Conservation (phyloP, 2,329 filamentous ascomycete genomes). For the Fusarium austroafricanum region DNA sequence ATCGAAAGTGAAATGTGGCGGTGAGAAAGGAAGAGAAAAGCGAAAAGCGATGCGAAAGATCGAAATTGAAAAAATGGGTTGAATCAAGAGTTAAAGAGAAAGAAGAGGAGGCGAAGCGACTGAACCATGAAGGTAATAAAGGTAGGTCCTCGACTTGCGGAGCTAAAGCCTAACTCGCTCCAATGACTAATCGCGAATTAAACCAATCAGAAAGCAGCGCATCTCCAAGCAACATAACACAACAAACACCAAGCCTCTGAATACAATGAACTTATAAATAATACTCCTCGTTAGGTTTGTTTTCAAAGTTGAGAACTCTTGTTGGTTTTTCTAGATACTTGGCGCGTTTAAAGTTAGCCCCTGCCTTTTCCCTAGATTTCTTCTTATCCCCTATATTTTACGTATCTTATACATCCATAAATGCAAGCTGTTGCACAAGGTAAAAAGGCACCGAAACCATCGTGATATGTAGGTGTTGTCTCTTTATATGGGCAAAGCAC, state of each 20-base stretch:
- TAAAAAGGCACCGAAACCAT: not conserved
- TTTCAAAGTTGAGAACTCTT: not conserved
- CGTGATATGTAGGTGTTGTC: not conserved
- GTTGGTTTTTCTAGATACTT: not conserved
- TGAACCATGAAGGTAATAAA: slow-evolving; percentile 26
- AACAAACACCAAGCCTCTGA: not conserved
- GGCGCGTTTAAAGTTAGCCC: not conserved
- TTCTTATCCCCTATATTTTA: not conserved
- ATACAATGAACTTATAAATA: not conserved
- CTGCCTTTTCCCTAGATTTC: not conserved
- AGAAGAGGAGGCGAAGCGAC: slow-evolving; percentile 30
- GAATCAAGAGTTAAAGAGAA: slow-evolving; percentile 23
- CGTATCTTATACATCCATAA: too few relatives aligned
- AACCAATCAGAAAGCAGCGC: slow-evolving; percentile 36
- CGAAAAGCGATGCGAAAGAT: not conserved
- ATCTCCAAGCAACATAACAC: slow-evolving; percentile 8
- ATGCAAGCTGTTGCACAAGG: too few relatives aligned
- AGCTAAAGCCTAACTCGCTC: slow-evolving; percentile 23
- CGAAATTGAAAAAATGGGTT: slow-evolving; percentile 4
- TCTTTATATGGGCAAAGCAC: not conserved
- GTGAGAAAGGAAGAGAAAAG: not conserved
- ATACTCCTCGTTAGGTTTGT: not conserved
- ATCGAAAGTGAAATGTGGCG: not conserved
- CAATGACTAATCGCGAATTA: slow-evolving; percentile 32
- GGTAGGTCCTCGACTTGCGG: slow-evolving; percentile 34